Evolutionary conservation across 768 basidiomycete genomes (phyloP).

Genomic region (Pholiota conissans): DNA sequence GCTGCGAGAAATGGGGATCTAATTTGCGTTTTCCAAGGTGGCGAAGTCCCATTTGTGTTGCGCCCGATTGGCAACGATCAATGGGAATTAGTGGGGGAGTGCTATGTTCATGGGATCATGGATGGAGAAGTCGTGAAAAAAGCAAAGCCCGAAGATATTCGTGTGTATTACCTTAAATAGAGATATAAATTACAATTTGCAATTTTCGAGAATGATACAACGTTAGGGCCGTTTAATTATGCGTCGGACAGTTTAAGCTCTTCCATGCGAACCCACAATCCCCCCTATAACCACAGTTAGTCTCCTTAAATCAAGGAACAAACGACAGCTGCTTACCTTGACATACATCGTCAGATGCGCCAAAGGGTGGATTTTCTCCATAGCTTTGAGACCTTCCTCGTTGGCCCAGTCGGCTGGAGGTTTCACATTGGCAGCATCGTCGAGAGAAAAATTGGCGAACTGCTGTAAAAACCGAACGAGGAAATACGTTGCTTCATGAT

Average conservation of each 20-base stretch:
- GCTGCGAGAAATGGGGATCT: neutral
- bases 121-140: constrained; percentile 3
- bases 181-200: neutral
- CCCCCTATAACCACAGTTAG: neutral
- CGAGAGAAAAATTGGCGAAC: constrained; percentile 41
- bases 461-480: constrained; percentile 51
- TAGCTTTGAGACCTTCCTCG: constrained; percentile 32
- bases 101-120: constrained; percentile 13
- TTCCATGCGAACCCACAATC: neutral
- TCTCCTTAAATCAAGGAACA: neutral
- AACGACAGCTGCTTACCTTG: constrained; percentile 17
- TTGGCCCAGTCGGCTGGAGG: constrained; percentile 45
- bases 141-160: neutral
- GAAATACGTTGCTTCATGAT: constrained; percentile 57
- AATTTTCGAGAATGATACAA: too few species aligned
- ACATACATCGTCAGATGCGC: constrained; percentile 46
- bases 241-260: neutral
- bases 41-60: constrained; percentile 6
- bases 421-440: constrained; percentile 33
- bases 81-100: constrained; percentile 8
- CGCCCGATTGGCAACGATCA: neutral
- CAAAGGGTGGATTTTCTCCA: constrained; percentile 36
- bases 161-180: neutral
- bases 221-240: too few species aligned
- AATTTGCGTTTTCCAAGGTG: constrained; percentile 7